Evolutionary conservation across 1,284 basidiomycete genomes (phyloP).

Genomic region (Puccinia triticina): DNA sequence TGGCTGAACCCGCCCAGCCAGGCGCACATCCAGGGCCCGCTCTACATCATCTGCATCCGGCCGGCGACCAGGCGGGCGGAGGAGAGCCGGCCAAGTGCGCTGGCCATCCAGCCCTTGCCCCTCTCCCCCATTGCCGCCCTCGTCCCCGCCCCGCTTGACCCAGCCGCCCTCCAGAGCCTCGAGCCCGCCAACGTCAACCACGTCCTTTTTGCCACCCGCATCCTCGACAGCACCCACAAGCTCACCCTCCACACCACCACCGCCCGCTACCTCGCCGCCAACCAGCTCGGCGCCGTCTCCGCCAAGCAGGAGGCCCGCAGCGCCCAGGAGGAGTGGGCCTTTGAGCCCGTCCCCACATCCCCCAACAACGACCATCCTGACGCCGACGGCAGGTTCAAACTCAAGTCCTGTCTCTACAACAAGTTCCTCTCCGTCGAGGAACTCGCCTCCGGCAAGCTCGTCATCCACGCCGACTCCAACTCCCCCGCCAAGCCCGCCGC

Average conservation of each 20-base stretch:
- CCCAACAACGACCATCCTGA: no score
- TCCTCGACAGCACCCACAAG: slow-evolving; percentile 73
- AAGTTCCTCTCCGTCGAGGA: slow-evolving; percentile 80
- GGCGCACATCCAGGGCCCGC: slow-evolving; percentile 76
- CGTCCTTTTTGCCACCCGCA: slow-evolving; percentile 80
- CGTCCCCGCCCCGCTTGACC: slow-evolving; percentile 25
- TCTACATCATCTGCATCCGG: slow-evolving; percentile 74
- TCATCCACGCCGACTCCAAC: slow-evolving; percentile 34
- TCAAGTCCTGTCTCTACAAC: slow-evolving; percentile 76
- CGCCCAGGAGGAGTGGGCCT: slow-evolving; percentile 83
- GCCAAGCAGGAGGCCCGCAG: slow-evolving; percentile 78
- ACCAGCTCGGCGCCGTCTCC: slow-evolving; percentile 76
- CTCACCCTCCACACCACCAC: slow-evolving; percentile 80
- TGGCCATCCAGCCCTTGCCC: slow-evolving; percentile 54
- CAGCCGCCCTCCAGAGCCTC: slow-evolving; percentile 66
- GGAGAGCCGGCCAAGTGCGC: slow-evolving; percentile 60
- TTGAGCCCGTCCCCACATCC: slow-evolving; percentile 52
- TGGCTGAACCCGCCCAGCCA: slow-evolving; percentile 76
- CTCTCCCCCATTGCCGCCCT: slow-evolving; percentile 54
- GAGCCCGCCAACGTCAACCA: slow-evolving; percentile 75
- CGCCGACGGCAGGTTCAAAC: slow-evolving; percentile 79
- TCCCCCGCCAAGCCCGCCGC: slow-evolving; percentile 19
- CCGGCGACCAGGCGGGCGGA: slow-evolving; percentile 69
- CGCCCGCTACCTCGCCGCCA: slow-evolving; percentile 81
- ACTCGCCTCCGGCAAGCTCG: slow-evolving; percentile 71